Percentiles rank a stretch among this genome's conserved stretches.
These are phyloP conservation scores for Melastoma malabathricum DNA, from an alignment of 345 rosid species.

Conservation along the genomic window DNA sequence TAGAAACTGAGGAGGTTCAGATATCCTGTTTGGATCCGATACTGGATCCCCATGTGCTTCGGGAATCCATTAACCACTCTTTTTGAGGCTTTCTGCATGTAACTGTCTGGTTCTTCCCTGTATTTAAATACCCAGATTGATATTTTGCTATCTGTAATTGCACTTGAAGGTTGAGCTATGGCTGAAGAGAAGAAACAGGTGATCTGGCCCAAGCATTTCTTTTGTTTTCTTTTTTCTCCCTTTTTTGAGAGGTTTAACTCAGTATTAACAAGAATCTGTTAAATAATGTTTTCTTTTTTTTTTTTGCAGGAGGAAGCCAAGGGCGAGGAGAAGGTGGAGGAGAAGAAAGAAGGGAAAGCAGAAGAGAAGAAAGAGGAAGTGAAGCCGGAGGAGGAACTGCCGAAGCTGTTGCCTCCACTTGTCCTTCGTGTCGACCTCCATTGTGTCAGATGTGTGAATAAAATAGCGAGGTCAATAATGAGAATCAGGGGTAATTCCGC, in stretches of 20 bases:
- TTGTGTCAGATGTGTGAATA: slow-evolving; percentile 82
- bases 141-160: too few relatives aligned
- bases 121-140: too few relatives aligned
- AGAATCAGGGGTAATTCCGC: slow-evolving; percentile 50
- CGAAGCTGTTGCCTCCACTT: slow-evolving; percentile 50
- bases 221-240: background rate
- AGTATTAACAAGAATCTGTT: too few relatives aligned
- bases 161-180: slow-evolving; percentile 19
- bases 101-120: too few relatives aligned
- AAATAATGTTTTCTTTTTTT: too few relatives aligned
- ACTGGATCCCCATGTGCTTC: slow-evolving; percentile 52
- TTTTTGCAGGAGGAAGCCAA: slow-evolving; percentile 9
- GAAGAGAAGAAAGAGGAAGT: slow-evolving; percentile 20
- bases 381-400: slow-evolving; percentile 21
- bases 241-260: too few relatives aligned
- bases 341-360: slow-evolving; percentile 13
- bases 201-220: slow-evolving; percentile 4
- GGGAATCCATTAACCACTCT: slow-evolving; percentile 23
- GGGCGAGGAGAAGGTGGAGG: slow-evolving; percentile 31
- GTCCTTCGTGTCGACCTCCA: slow-evolving; percentile 69
- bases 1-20: slow-evolving; percentile 5
- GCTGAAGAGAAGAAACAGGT: slow-evolving; percentile 69
- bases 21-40: background rate
- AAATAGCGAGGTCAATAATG: slow-evolving; percentile 58
- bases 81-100: background rate